Percentiles rank a stretch among this genome's conserved stretches.
These are phyloP conservation scores for Geranium incanum DNA, from an alignment of 441 rosid species.

Conservation along the genomic window DNA sequence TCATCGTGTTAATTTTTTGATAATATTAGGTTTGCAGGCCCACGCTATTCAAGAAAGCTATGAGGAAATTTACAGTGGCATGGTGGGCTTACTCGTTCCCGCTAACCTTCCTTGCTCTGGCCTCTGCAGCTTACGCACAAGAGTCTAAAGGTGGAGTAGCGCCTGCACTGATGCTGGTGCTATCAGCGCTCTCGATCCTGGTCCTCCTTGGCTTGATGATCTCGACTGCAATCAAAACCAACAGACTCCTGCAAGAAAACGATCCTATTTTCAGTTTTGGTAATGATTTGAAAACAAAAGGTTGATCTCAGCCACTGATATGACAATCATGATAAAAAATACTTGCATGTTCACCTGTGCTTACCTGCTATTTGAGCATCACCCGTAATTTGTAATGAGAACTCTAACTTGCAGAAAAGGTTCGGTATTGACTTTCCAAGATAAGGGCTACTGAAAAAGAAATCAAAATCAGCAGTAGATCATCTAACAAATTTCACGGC, in stretches of 20 bases:
- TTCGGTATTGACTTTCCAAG: too few species aligned
- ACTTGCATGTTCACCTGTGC: too few species aligned
- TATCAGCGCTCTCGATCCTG: constrained; percentile 41
- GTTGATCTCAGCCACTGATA: constrained; percentile 3
- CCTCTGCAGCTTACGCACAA: constrained; percentile 41
- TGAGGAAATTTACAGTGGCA: constrained; percentile 49
- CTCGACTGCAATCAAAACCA: constrained; percentile 36
- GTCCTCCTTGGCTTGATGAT: constrained; percentile 41
- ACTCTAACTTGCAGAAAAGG: too few species aligned
- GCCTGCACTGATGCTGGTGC: constrained; percentile 29
- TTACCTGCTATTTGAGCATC: too few species aligned
- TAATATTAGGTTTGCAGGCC: constrained; percentile 46
- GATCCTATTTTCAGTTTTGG: constrained; percentile 29
- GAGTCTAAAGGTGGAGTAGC: constrained; percentile 33
- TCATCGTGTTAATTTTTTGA: neutral
- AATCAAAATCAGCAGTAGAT: too few species aligned
- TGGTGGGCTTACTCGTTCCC: constrained; percentile 68
- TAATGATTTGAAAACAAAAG: constrained; percentile 18
- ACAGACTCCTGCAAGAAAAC: constrained; percentile 23
- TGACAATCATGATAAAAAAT: neutral
- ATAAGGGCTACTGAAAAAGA: too few species aligned
- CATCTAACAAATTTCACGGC: too few species aligned
- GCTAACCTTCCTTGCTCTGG: constrained; percentile 42
- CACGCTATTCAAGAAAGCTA: constrained; percentile 47
- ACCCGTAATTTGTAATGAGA: too few species aligned